Percentiles rank a stretch among this genome's conserved stretches.
These are phyloP conservation scores for Aspergillus proliferans DNA, from an alignment of 2,329 filamentous ascomycete species.

Conservation along the genomic window DNA sequence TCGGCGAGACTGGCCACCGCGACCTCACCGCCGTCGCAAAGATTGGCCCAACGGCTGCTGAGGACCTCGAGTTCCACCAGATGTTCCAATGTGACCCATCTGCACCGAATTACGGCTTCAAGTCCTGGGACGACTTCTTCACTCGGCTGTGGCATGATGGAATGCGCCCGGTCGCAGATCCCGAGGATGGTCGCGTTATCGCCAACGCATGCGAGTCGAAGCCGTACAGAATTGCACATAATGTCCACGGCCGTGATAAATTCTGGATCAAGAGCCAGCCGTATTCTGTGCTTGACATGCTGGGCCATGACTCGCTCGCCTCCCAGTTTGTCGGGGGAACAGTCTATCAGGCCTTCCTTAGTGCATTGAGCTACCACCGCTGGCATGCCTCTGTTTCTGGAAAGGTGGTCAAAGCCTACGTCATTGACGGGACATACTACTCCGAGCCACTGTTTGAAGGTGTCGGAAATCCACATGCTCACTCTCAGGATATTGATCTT, in stretches of 20 bases:
- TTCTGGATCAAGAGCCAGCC: too few relatives aligned
- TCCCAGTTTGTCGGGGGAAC: constrained; percentile 57
- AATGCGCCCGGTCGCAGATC: too few relatives aligned
- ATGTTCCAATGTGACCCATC: too few relatives aligned
- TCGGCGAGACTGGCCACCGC: background rate
- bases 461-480: constrained; percentile 26
- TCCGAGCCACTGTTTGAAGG: constrained; percentile 53
- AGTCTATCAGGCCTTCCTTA: constrained; percentile 66
- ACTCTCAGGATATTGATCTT: constrained; percentile 21
- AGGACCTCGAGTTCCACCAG: too few relatives aligned
- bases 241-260: too few relatives aligned
- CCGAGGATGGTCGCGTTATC: too few relatives aligned
- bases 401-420: constrained; percentile 51
- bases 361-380: constrained; percentile 62
- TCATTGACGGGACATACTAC: constrained; percentile 62
- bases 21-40: constrained; percentile 37
- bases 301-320: constrained; percentile 49
- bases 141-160: too few relatives aligned
- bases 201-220: too few relatives aligned
- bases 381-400: constrained; percentile 67
- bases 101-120: too few relatives aligned
- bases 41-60: too few relatives aligned
- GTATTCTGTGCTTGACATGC: constrained; percentile 46
- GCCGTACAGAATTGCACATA: too few relatives aligned
- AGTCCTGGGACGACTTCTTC: too few relatives aligned